Evolutionary conservation across 2,329 filamentous ascomycete species (phyloP).

Genomic region (Fonsecaea monophora): DNA sequence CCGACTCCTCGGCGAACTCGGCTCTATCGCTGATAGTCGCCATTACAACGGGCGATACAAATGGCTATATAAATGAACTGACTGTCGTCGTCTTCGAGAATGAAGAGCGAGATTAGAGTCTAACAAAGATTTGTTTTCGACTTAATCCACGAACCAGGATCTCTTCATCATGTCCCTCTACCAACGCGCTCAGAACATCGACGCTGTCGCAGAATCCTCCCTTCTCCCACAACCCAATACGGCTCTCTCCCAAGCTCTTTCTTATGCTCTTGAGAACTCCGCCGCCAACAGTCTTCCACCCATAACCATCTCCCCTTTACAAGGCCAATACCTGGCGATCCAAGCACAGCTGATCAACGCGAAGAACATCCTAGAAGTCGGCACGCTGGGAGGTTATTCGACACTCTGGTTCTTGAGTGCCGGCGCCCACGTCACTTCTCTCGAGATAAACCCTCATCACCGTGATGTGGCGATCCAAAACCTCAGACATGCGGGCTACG

Average conservation of each 20-base stretch:
- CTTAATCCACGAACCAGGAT: background rate
- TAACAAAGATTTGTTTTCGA: background rate
- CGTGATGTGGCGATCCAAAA: constrained; percentile 58
- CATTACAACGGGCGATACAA: background rate
- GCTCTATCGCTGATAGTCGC: background rate
- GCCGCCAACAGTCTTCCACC: constrained; percentile 31
- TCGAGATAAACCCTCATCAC: constrained; percentile 58
- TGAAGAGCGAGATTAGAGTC: background rate
- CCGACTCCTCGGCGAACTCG: background rate
- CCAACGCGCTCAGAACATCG: constrained; percentile 13
- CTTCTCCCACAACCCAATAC: constrained; percentile 11
- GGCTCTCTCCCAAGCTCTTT: constrained; percentile 5
- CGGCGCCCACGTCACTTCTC: constrained; percentile 55
- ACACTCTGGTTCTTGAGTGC: constrained; percentile 60
- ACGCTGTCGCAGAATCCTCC: background rate
- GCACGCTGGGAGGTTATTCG: constrained; percentile 63
- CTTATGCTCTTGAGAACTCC: constrained; percentile 27
- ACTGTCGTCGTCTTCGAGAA: background rate
- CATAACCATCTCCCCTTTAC: constrained; percentile 47
- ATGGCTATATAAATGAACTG: background rate
- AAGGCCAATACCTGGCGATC: constrained; percentile 52
- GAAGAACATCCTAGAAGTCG: constrained; percentile 59
- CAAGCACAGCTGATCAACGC: constrained; percentile 47
- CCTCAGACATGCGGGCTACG: constrained; percentile 48
- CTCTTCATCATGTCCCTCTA: constrained; percentile 6